phyloP scores from a whole-genome alignment of 169 alveolate genomes.

The Plasmodium gallinaceum region DNA sequence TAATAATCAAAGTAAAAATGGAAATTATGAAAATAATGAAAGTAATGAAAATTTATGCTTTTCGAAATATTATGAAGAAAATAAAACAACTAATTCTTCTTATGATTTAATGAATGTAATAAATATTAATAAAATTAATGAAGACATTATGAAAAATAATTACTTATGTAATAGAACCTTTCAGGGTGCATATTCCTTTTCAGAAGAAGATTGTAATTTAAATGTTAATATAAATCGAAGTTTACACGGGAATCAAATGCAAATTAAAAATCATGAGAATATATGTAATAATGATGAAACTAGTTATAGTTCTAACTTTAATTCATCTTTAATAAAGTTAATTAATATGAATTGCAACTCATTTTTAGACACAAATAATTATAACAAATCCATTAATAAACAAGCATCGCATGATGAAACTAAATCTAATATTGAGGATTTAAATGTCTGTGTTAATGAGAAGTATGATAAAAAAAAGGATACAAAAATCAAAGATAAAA shows the following conservation, averaged over 20 bases:
- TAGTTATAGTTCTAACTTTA: not conserved
- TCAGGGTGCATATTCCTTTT: no score
- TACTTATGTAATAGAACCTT: not conserved
- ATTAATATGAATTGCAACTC: conserved; percentile 9
- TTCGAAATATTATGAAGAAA: conserved; percentile 16
- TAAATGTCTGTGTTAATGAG: not conserved
- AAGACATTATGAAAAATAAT: not conserved
- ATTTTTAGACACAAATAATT: no score
- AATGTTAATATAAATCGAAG: not conserved
- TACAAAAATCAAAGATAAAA: not conserved
- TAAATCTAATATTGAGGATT: not conserved
- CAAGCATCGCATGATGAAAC: not conserved
- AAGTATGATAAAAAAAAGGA: not conserved
- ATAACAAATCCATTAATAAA: not conserved
- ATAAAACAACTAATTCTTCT: not conserved
- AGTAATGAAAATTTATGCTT: not conserved
- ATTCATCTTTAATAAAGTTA: conserved; percentile 14
- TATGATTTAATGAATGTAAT: conserved; percentile 6
- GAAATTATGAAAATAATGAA: not conserved
- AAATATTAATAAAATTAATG: not conserved
- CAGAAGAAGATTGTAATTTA: not conserved
- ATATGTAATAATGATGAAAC: conserved; percentile 12
- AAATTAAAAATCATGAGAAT: not conserved
- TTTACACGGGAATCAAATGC: not conserved
- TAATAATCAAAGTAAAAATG: conserved; percentile 4